Percentiles rank a stretch among this genome's conserved stretches.
phyloP scores from a whole-genome alignment of 345 rosid species.

The Bruguiera parviflora region DNA sequence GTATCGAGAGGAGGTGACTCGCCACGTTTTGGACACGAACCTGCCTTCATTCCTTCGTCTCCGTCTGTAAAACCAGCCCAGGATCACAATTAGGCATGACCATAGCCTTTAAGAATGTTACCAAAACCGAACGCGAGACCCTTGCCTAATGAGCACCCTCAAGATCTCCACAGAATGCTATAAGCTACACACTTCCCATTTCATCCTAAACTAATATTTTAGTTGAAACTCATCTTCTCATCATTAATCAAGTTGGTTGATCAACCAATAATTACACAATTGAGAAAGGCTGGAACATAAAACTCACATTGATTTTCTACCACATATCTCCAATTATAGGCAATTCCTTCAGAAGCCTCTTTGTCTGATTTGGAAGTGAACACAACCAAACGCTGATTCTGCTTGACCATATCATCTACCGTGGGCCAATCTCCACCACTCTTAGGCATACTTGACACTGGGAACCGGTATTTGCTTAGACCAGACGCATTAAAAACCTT shows the following conservation, averaged over 20 bases:
- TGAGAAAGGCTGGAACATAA: background rate
- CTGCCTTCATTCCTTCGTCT: conserved; percentile 61
- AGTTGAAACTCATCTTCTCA: background rate
- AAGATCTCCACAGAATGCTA: too few relatives aligned
- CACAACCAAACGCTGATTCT: conserved; percentile 77
- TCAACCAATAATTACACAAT: background rate
- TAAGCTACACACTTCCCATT: too few relatives aligned
- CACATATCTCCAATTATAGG: conserved; percentile 84
- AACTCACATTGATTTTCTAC: conserved; percentile 81
- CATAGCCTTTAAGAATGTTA: too few relatives aligned
- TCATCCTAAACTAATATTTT: background rate
- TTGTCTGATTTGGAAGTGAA: conserved; percentile 72
- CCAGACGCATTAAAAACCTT: conserved; percentile 83
- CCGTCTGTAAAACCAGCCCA: conserved; percentile 63
- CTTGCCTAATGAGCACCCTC: too few relatives aligned
- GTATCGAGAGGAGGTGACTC: conserved; percentile 73
- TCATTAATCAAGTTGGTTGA: background rate
- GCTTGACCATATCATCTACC: conserved; percentile 77
- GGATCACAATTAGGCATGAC: background rate
- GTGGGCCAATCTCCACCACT: conserved; percentile 87
- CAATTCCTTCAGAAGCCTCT: conserved; percentile 88
- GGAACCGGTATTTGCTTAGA: conserved; percentile 60
- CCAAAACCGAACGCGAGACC: too few relatives aligned
- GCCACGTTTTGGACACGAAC: conserved; percentile 60
- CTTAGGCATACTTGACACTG: conserved; percentile 75